Conservation (phyloP, 108 stramenopile genomes). For the Skeletonema potamos region DNA sequence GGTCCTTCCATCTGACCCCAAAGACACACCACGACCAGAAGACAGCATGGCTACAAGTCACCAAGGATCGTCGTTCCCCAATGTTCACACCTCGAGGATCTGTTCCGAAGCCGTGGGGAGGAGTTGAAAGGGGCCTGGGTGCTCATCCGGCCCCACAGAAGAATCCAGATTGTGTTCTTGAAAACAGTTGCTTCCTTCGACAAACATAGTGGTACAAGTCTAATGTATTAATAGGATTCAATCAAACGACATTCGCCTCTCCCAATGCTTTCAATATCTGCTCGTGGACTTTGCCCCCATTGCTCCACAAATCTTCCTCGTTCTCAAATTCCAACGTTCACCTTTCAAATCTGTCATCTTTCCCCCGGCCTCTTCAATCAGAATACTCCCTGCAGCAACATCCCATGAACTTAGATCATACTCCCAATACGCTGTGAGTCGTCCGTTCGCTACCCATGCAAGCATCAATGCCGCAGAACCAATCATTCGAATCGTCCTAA, state of each 20-base stretch:
- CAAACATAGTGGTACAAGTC: too few relatives aligned
- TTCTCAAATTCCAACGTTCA: slow-evolving; percentile 52
- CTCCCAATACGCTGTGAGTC: slow-evolving; percentile 76
- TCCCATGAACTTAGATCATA: slow-evolving; percentile 91
- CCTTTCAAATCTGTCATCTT: slow-evolving; percentile 66
- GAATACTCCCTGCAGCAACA: slow-evolving; percentile 80
- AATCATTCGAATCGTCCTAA: slow-evolving; percentile 78
- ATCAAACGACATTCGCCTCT: slow-evolving; percentile 51
- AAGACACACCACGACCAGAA: neutral
- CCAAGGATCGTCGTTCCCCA: neutral
- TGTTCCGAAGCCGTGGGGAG: neutral
- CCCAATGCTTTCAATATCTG: slow-evolving; percentile 54
- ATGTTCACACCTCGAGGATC: neutral
- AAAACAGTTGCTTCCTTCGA: too few relatives aligned
- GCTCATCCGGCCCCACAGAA: too few relatives aligned
- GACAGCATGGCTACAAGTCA: neutral
- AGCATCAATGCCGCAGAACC: slow-evolving; percentile 86
- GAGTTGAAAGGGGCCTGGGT: neutral
- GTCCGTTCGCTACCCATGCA: slow-evolving; percentile 87
- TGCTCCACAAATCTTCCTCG: slow-evolving; percentile 81
- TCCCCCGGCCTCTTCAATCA: slow-evolving; percentile 90
- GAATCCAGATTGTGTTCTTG: too few relatives aligned
- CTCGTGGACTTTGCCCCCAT: slow-evolving; percentile 60
- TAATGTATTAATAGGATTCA: too few relatives aligned
- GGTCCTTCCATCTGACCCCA: too few relatives aligned